Evolutionary conservation across 306 rosid species (phyloP).

Genomic region (Castanea sativa): DNA sequence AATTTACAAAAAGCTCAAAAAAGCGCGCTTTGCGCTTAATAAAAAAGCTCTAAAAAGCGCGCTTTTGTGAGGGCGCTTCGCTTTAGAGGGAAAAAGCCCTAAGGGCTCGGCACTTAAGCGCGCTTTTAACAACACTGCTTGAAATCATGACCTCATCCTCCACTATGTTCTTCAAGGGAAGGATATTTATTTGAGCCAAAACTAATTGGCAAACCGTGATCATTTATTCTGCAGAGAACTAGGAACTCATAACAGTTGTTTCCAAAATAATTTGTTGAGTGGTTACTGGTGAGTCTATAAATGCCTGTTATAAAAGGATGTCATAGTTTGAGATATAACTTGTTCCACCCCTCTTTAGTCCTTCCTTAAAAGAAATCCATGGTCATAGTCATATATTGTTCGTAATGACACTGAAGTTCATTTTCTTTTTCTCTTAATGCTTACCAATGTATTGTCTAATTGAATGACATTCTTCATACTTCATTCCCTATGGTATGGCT

Average conservation of each 20-base stretch:
- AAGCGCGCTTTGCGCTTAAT: too few relatives aligned
- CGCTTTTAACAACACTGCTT: too few relatives aligned
- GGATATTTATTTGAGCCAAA: too few relatives aligned
- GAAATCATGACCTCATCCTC: too few relatives aligned
- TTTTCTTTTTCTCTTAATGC: not conserved
- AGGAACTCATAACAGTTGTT: not conserved
- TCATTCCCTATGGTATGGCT: not conserved
- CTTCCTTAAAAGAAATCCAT: not conserved
- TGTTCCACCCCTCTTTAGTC: not conserved
- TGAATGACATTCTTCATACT: not conserved
- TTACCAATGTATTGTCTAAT: not conserved
- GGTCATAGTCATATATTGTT: not conserved
- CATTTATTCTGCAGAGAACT: not conserved
- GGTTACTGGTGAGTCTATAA: not conserved
- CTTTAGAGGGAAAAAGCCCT: too few relatives aligned
- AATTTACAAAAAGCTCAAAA: too few relatives aligned
- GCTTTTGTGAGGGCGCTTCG: too few relatives aligned
- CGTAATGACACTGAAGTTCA: not conserved
- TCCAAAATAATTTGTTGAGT: not conserved
- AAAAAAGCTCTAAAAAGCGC: too few relatives aligned
- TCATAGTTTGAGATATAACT: not conserved
- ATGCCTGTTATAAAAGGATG: not conserved
- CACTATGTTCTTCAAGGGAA: too few relatives aligned
- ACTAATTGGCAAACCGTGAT: not conserved
- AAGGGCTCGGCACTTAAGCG: too few relatives aligned